These are phyloP conservation scores for Grifola frondosa DNA, from an alignment of 1,284 basidiomycete genomes.

Conservation along the genomic window DNA sequence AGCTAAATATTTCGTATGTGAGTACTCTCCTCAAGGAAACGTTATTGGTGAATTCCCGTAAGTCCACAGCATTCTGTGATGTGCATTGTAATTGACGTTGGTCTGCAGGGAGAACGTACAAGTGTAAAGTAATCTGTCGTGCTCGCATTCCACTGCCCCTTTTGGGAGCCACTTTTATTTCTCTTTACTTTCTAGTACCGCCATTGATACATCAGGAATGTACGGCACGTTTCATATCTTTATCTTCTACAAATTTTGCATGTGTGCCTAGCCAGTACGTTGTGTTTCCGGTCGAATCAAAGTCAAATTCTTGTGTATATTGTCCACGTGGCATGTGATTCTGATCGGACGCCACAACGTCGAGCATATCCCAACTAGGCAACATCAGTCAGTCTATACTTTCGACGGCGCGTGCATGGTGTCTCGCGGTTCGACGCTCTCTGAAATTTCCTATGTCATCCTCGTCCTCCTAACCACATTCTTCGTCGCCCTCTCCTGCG, in stretches of 20 bases:
- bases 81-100: neutral
- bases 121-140: constrained; percentile 14
- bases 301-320: too few relatives aligned
- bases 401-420: constrained; percentile 23
- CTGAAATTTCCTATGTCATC: constrained; percentile 42
- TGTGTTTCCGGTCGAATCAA: too few relatives aligned
- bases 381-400: neutral
- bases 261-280: too few relatives aligned
- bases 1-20: constrained; percentile 64
- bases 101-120: constrained; percentile 35
- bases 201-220: constrained; percentile 24
- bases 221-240: constrained; percentile 15
- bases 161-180: constrained; percentile 5
- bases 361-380: too few relatives aligned
- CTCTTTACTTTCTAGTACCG: constrained; percentile 13
- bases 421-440: constrained; percentile 29
- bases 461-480: constrained; percentile 55
- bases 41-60: constrained; percentile 61
- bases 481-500: constrained; percentile 59
- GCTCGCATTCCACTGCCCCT: neutral
- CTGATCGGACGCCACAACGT: too few relatives aligned
- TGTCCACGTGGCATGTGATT: constrained; percentile 4
- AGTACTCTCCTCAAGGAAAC: constrained; percentile 65
- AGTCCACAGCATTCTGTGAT: constrained; percentile 28
- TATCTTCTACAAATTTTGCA: constrained; percentile 6